These are phyloP conservation scores for Talaromyces albobiverticillius DNA, from an alignment of 2,329 filamentous ascomycete genomes.

Conservation along the genomic window DNA sequence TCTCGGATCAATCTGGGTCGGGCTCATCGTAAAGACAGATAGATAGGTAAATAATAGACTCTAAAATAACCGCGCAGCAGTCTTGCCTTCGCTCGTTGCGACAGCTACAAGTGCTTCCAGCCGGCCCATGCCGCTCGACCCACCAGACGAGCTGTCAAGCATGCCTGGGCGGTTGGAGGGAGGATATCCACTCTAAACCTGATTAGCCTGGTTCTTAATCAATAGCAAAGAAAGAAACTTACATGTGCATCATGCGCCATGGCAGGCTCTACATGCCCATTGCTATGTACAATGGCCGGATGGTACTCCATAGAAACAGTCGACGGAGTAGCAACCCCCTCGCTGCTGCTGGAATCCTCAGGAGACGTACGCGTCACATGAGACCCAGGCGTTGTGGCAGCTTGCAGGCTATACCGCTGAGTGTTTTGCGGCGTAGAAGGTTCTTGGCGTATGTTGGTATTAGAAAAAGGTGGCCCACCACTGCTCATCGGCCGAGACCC, in stretches of 20 bases:
- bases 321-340: slow-evolving; percentile 47
- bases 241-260: slow-evolving; percentile 8
- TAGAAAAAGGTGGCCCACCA: slow-evolving; percentile 3
- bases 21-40: no score
- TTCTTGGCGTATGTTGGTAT: slow-evolving; percentile 7
- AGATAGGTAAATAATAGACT: background rate
- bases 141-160: slow-evolving; percentile 25
- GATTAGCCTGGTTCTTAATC: background rate
- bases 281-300: slow-evolving; percentile 48
- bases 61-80: slow-evolving; percentile 31
- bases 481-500: slow-evolving; percentile 30
- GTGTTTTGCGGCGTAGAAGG: slow-evolving; percentile 22
- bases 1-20: no score
- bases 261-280: slow-evolving; percentile 45
- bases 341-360: slow-evolving; percentile 49
- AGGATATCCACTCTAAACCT: slow-evolving; percentile 22
- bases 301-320: slow-evolving; percentile 48
- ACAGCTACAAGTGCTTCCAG: slow-evolving; percentile 52
- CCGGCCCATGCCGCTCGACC: slow-evolving; percentile 42
- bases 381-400: slow-evolving; percentile 28
- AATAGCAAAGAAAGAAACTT: slow-evolving; percentile 7
- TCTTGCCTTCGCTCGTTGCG: slow-evolving; percentile 47
- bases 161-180: slow-evolving; percentile 25
- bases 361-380: slow-evolving; percentile 41
- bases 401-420: slow-evolving; percentile 33